phyloP scores from a whole-genome alignment of 768 basidiomycete species.

The Trametes coccinea region DNA sequence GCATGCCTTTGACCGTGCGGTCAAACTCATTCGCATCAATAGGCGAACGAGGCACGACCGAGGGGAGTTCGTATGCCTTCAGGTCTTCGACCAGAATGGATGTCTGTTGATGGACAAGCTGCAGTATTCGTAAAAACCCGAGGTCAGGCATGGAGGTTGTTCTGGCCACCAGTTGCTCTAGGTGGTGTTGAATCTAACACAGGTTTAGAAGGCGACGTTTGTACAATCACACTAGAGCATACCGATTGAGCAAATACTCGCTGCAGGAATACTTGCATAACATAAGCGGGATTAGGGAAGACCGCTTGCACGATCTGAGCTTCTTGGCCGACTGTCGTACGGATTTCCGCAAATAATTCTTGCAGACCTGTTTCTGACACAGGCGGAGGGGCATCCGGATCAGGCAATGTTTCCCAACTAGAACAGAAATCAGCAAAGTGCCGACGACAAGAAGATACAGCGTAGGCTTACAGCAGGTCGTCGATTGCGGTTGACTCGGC shows the following conservation, averaged over 20 bases:
- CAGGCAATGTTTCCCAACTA: constrained; percentile 82
- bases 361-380: constrained; percentile 76
- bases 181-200: constrained; percentile 89
- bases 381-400: constrained; percentile 78
- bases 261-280: constrained; percentile 98
- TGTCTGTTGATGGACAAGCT: constrained; percentile 81
- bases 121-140: constrained; percentile 87
- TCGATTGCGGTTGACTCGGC: constrained; percentile 59
- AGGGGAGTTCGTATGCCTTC: constrained; percentile 84
- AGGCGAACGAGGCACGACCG: constrained; percentile 62
- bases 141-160: constrained; percentile 80
- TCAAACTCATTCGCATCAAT: constrained; percentile 64
- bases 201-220: background rate
- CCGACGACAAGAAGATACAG: too few species aligned
- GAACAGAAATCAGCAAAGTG: too few species aligned
- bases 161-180: constrained; percentile 83
- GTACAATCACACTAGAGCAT: constrained; percentile 33
- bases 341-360: constrained; percentile 84
- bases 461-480: constrained; percentile 53
- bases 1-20: constrained; percentile 46
- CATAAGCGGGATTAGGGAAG: constrained; percentile 93
- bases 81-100: constrained; percentile 85
- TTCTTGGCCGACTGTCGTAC: constrained; percentile 90
- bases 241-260: constrained; percentile 97
- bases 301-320: constrained; percentile 98